Conservation (phyloP, 1,284 basidiomycete genomes). For the Omphalotus olearius region DNA sequence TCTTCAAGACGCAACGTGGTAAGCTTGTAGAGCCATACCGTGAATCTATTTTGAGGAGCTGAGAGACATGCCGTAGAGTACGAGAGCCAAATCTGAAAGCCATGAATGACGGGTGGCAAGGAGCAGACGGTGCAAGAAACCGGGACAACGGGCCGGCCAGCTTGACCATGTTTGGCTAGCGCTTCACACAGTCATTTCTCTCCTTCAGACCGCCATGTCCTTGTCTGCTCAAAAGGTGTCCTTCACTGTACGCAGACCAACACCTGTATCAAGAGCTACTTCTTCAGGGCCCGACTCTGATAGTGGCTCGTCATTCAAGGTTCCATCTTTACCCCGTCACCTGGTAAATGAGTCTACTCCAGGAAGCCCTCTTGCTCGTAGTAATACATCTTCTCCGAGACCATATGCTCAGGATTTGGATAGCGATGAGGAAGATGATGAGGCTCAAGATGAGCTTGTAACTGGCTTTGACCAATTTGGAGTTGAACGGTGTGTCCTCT, state of each 20-base stretch:
- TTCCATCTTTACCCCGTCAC: conserved; percentile 56
- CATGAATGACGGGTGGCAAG: conserved; percentile 11
- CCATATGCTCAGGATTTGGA: conserved; percentile 30
- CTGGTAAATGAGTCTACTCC: conserved; percentile 39
- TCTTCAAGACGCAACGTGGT: not conserved
- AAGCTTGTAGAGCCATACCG: not conserved
- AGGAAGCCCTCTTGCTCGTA: conserved; percentile 56
- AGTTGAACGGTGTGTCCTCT: conserved; percentile 68
- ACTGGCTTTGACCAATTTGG: conserved; percentile 68
- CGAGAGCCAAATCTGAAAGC: conserved; percentile 3
- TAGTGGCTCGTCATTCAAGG: conserved; percentile 42
- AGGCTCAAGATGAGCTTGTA: conserved; percentile 61
- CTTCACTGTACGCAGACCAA: conserved; percentile 71
- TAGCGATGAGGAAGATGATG: conserved; percentile 55
- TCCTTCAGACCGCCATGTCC: conserved; percentile 23
- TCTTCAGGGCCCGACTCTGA: conserved; percentile 62
- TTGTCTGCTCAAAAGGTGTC: conserved; percentile 47
- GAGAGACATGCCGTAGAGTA: conserved; percentile 2
- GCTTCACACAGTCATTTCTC: not conserved
- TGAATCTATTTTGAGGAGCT: not conserved
- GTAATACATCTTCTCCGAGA: conserved; percentile 37
- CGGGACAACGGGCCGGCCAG: not conserved
- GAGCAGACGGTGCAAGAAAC: not conserved
- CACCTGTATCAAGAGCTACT: conserved; percentile 51
- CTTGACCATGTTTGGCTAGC: not conserved